Base-by-base conservation (phyloP, 2,329 filamentous ascomycete species). In the Rhinocladiella similis region DNA sequence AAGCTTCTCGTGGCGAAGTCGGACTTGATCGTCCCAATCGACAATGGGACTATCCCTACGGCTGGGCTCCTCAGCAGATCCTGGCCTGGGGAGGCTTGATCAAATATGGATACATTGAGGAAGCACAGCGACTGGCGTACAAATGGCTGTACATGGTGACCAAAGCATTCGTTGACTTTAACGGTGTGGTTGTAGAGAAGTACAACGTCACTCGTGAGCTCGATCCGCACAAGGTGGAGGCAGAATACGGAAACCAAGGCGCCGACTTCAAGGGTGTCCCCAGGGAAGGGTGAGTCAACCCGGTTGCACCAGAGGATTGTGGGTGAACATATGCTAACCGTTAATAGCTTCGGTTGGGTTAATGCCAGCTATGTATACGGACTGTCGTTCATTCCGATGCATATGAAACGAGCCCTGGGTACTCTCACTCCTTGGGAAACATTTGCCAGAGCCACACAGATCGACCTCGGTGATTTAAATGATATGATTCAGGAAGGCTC, bases 71-170 rank as follows among this genome's bases (percentile, higher is more conserved):
- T 29, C 94, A 99, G 78, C 94, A 99, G 77, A 97, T 99, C 77
- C 84, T 99, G 41, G 93, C 94, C 1, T 99, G 94, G 94, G 92
- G 90, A 1, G 94, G 92, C 2, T 78, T 99, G 57, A 83, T 91
- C 67, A 87, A 92, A 16, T 99, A 97, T 70, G 91, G 92, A 53
- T 97, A 96, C 70, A 86, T 88, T 25, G 89, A 93, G 20, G 92
- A 97, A 60, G 91, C 91, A 1, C 89, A 96, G 75, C 82, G 91
- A 33, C 76, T 99, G 62, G 89, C 91, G 0, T 99, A 99, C 75
- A 91, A 94, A 73, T 99, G 94, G 94, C 77, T 97, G 51, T 96
- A 92, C 72, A 97, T 97, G 93, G 91, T 97, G 68, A 97, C 91
- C 56, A 97, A 96, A 75, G 92, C 94, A 0, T 97, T 97, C 76